phyloP scores from a whole-genome alignment of 257 asterid genomes.

The Solanum microdontum region DNA sequence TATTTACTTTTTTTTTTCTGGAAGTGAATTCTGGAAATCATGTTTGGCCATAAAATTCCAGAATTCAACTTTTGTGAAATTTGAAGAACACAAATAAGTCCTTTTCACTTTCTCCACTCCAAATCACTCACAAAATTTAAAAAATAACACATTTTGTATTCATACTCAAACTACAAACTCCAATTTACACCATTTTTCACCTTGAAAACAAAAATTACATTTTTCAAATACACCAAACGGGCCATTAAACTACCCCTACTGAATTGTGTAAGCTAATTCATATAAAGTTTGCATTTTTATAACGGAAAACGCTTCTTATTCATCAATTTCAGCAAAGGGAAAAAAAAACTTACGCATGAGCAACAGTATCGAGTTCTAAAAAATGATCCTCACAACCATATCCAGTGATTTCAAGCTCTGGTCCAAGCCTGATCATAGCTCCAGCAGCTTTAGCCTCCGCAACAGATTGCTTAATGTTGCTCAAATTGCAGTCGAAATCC shows the following conservation, averaged over 20 bases:
- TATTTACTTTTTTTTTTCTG: too few relatives aligned
- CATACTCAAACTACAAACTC: not conserved
- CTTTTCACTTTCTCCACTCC: not conserved
- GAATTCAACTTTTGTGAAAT: not conserved
- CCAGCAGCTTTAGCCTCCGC: constrained; percentile 75
- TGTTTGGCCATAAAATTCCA: not conserved
- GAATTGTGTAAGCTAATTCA: not conserved
- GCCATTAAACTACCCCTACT: not conserved
- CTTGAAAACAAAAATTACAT: not conserved
- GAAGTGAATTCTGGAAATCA: not conserved
- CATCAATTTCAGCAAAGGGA: not conserved
- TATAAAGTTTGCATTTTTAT: not conserved
- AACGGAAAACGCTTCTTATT: not conserved
- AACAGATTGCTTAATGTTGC: constrained; percentile 73
- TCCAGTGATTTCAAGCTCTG: constrained; percentile 96
- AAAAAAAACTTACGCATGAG: constrained; percentile 57
- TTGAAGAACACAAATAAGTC: not conserved
- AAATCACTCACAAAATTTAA: not conserved
- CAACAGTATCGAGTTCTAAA: constrained; percentile 79
- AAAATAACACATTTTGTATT: not conserved
- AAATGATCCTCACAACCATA: constrained; percentile 98
- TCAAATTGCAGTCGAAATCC: constrained; percentile 92
- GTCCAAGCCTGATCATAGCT: constrained; percentile 85
- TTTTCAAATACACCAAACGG: not conserved
- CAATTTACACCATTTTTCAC: not conserved